A percentile compares a stretch with the other conserved stretches of the same genome.
phyloP scores from a whole-genome alignment of 495 filamentous ascomycete species.

The Annulohypoxylon bovei region DNA sequence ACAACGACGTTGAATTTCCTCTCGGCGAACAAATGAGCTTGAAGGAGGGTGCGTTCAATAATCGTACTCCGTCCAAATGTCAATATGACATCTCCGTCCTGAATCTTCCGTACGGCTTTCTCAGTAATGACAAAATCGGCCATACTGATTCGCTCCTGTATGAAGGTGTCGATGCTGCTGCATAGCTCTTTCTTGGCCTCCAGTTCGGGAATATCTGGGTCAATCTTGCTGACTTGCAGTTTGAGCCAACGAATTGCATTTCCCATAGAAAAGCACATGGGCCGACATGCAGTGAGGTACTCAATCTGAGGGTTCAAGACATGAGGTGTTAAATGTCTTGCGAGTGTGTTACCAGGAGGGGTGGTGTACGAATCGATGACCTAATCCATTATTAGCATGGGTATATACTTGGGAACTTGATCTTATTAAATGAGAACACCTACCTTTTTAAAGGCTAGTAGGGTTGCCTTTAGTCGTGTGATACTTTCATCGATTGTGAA shows the following conservation, averaged over 20 bases:
- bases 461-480: constrained; percentile 84
- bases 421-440: constrained; percentile 40
- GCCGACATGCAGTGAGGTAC: constrained; percentile 89
- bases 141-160: constrained; percentile 86
- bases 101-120: constrained; percentile 74
- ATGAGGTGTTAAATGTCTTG: constrained; percentile 91
- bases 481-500: constrained; percentile 92
- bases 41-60: constrained; percentile 78
- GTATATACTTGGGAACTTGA: constrained; percentile 11
- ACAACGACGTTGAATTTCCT: constrained; percentile 84
- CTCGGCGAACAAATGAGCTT: constrained; percentile 67
- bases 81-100: constrained; percentile 81
- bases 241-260: constrained; percentile 96
- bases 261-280: constrained; percentile 92
- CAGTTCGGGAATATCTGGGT: constrained; percentile 80
- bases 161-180: constrained; percentile 86
- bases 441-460: constrained; percentile 90
- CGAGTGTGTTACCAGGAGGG: constrained; percentile 80
- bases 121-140: constrained; percentile 85
- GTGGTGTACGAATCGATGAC: constrained; percentile 93
- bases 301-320: constrained; percentile 93
- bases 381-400: constrained; percentile 52
- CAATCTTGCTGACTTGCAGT: constrained; percentile 83
- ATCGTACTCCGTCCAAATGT: constrained; percentile 91
- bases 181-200: constrained; percentile 80